Evolutionary conservation across 2,329 filamentous ascomycete genomes (phyloP), one percentile per base, ranked within the genome.

Genomic region (Colletotrichum camelliae): DNA sequence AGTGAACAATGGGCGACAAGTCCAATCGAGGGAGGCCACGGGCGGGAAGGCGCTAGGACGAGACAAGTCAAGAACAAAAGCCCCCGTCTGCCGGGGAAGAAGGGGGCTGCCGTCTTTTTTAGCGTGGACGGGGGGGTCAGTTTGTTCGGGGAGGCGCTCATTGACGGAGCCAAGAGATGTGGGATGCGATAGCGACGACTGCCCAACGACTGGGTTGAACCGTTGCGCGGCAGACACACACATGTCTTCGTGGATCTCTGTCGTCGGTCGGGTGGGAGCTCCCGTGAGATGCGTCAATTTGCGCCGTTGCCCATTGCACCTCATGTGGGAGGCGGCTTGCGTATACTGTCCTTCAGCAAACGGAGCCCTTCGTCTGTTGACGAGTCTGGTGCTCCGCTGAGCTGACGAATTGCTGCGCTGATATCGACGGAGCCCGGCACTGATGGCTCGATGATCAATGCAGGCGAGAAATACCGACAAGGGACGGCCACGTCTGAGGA

Each of bases 11-110:
- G 39, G 33, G 72, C 55, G 55, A 27, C 62, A 48, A 39, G 33
- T 60, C 43, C 73, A 75, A 68, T 73, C 64, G 70, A 73, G 70
- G 73, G 65, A 67, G 70, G 70, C 58, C 58, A 68, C 73, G 70
- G 70, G 29, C 70, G 57, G 64, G 43, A 31, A 33, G 60, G 27
- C 70, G 69, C 73, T 75, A 75, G 64, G 73, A 69, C 73, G 70
- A 68, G 73, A 73, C 64, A 21, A 68, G 70, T 68, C 64, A 60
- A 65, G 64, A 57, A 39, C 43, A 48, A 67, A 65, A 52, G 35
- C 27, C 64, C 73, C 70, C 69, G 73, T 68, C 69, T 57, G 64
- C 69, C 55, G 64, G 64, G 43, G 37, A 33, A 21, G 35, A 43
- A 16, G 68, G 43, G 35, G 62, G 21, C 27, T 72, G 68, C 55